Evolutionary conservation across 169 alveolate species (phyloP), one percentile per base, ranked within the genome.

Genomic region (Eimeria tenella): DNA sequence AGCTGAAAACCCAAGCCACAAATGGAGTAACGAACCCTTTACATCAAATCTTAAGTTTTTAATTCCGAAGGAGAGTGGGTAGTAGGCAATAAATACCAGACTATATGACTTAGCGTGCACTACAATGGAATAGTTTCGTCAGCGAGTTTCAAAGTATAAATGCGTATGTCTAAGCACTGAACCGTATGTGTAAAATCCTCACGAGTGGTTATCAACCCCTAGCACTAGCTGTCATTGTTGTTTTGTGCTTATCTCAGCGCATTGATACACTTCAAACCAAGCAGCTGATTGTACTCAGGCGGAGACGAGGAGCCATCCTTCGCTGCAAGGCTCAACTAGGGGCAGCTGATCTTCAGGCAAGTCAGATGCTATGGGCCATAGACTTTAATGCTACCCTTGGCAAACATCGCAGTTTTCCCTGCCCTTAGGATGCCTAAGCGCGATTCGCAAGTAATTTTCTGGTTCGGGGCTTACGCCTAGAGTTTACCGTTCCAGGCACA

Each of bases 301-400:
- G 86, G 17, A 42, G 86, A 19, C 31, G 63, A 21, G 86, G 60
- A 19, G 86, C 86, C 8, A 75, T 75, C 19, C 63, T 75, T 49
- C 86, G 86, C 42, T 75, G 86, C 86, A 75, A 52, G 25, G 86
- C 86, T 11, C 86, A 75, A 25, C 86, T 75, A 19, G 86, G 86
- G 23, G 60, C 86, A 4, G 86, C 86, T 19, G 86, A 75, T 25
- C 31, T 75, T n/a, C 86, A 75, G 86, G 86, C 68, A 75, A 75
- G 15, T n/a, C 86, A 75, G 19, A 13, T 31, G 5, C 49, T 75
- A 52, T 9, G 23, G 23, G 23, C 50, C 49, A 5, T 11, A 9
- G 5, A 50, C 58, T 73, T 9, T 17, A 65, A 65, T 21, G 21
- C 17, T 11, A 31, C 23, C 13, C 74, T 19, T 1, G 74, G 21